Percentiles rank a stretch among this genome's conserved stretches.
These are phyloP conservation scores for Polyplosphaeria fusca DNA, from an alignment of 495 filamentous ascomycete species.

Conservation along the genomic window DNA sequence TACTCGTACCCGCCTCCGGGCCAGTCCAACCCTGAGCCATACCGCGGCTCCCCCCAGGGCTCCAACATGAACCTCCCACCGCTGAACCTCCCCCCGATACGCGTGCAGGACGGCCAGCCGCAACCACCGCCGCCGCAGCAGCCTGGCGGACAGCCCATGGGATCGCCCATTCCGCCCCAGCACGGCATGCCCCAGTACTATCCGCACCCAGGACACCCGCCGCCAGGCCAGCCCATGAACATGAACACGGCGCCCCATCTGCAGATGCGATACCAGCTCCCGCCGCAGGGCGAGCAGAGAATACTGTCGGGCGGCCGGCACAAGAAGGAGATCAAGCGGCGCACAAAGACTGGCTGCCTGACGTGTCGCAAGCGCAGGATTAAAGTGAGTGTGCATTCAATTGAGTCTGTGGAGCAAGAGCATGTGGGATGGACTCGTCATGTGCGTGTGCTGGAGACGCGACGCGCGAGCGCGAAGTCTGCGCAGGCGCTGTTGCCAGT, in stretches of 20 bases:
- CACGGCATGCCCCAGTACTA: slow-evolving; percentile 39
- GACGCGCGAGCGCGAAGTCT: slow-evolving; percentile 5
- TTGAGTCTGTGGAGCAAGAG: too few species aligned
- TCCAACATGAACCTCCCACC: slow-evolving; percentile 50
- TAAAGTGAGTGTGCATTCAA: slow-evolving; percentile 68
- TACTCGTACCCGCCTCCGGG: slow-evolving; percentile 57
- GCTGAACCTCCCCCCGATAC: slow-evolving; percentile 66
- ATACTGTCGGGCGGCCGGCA: slow-evolving; percentile 77
- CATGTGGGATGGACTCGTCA: too few species aligned
- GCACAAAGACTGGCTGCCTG: slow-evolving; percentile 95
- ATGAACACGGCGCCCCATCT: slow-evolving; percentile 43
- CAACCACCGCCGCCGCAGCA: slow-evolving; percentile 38
- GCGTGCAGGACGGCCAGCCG: slow-evolving; percentile 43
- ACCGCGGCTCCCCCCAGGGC: slow-evolving; percentile 51
- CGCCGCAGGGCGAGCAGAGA: slow-evolving; percentile 51
- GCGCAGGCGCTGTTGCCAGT: slow-evolving; percentile 20
- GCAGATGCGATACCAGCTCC: slow-evolving; percentile 60
- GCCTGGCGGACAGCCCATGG: slow-evolving; percentile 38
- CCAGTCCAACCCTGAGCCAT: slow-evolving; percentile 44
- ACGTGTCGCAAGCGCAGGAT: slow-evolving; percentile 96
- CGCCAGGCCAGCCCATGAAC: slow-evolving; percentile 41
- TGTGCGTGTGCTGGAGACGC: slow-evolving; percentile 9
- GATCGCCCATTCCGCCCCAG: slow-evolving; percentile 40
- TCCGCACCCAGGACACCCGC: slow-evolving; percentile 36
- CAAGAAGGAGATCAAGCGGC: slow-evolving; percentile 98